These are phyloP conservation scores for Hemerocallis citrina DNA, from an alignment of 106 monocot species.

Conservation along the genomic window DNA sequence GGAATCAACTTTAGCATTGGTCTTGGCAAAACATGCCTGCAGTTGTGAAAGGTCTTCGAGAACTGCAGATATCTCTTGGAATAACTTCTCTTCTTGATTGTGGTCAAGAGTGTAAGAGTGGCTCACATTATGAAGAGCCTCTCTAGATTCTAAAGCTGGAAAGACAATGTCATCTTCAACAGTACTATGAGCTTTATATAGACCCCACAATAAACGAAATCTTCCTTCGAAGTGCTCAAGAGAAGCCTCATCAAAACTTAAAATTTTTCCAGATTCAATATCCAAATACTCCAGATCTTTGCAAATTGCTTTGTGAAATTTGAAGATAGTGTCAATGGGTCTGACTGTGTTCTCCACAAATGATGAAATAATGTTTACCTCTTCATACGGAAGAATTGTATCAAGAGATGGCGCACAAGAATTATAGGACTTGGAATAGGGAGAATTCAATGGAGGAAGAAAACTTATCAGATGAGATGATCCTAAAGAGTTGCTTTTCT, in stretches of 20 bases:
- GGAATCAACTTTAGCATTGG: not conserved
- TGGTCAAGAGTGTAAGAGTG: slow-evolving; percentile 91
- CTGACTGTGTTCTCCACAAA: slow-evolving; percentile 25
- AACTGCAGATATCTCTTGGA: slow-evolving; percentile 62
- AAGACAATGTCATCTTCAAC: slow-evolving; percentile 95
- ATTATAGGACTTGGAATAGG: slow-evolving; percentile 42
- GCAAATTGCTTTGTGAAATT: slow-evolving; percentile 85
- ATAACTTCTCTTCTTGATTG: slow-evolving; percentile 88
- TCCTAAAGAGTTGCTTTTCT: slow-evolving; percentile 28
- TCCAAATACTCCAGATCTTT: slow-evolving; percentile 94
- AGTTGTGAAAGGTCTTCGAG: slow-evolving; percentile 56
- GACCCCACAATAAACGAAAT: slow-evolving; percentile 81
- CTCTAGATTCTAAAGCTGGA: slow-evolving; percentile 90
- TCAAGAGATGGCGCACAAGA: slow-evolving; percentile 52
- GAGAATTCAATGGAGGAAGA: slow-evolving; percentile 29
- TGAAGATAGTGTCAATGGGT: slow-evolving; percentile 91
- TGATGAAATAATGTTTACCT: slow-evolving; percentile 36
- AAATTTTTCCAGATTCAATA: slow-evolving; percentile 83
- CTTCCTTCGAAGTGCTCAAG: slow-evolving; percentile 73
- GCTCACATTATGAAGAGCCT: slow-evolving; percentile 89
- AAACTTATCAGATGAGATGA: slow-evolving; percentile 30
- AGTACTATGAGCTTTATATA: slow-evolving; percentile 90
- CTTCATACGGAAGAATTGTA: slow-evolving; percentile 54
- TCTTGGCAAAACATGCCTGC: slow-evolving; percentile 22
- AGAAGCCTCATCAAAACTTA: slow-evolving; percentile 47